phyloP scores from a whole-genome alignment of 2,329 filamentous ascomycete genomes.

The Hypoxylon sp. region DNA sequence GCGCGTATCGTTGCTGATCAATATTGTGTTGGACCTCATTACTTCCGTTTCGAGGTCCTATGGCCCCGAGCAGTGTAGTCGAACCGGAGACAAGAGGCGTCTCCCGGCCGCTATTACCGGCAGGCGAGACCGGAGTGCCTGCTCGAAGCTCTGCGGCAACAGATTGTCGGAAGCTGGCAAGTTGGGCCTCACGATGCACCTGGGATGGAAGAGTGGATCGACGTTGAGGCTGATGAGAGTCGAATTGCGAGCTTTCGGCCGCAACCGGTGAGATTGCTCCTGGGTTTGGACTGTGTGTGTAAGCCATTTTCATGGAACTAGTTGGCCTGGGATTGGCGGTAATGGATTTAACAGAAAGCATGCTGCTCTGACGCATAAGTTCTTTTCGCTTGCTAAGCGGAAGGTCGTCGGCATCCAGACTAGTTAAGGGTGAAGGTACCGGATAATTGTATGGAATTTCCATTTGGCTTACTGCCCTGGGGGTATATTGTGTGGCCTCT shows the following conservation, averaged over 20 bases:
- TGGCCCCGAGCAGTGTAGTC: constrained; percentile 44
- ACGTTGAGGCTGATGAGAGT: constrained; percentile 70
- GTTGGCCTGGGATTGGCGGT: constrained; percentile 34
- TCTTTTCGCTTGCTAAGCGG: constrained; percentile 77
- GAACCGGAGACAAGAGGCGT: constrained; percentile 56
- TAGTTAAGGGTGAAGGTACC: constrained; percentile 50
- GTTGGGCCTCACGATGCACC: constrained; percentile 68
- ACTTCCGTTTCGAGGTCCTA: constrained; percentile 54
- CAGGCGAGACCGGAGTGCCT: constrained; percentile 55
- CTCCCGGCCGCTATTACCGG: constrained; percentile 55
- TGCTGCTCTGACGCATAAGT: constrained; percentile 69
- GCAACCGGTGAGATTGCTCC: constrained; percentile 46
- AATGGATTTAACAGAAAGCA: constrained; percentile 50
- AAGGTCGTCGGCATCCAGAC: constrained; percentile 74
- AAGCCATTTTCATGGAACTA: constrained; percentile 33
- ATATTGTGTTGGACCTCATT: constrained; percentile 64
- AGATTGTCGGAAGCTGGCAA: constrained; percentile 77
- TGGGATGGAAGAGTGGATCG: constrained; percentile 60
- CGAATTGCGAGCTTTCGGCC: constrained; percentile 60
- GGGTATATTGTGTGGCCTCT: constrained; percentile 43
- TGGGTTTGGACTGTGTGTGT: constrained; percentile 30
- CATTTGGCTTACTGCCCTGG: constrained; percentile 58
- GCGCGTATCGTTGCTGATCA: constrained; percentile 67
- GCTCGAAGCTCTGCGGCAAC: constrained; percentile 73
- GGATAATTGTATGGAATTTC: constrained; percentile 59